Base-by-base conservation (phyloP, 2,329 filamentous ascomycete species). In the Botrytis squamosa region DNA sequence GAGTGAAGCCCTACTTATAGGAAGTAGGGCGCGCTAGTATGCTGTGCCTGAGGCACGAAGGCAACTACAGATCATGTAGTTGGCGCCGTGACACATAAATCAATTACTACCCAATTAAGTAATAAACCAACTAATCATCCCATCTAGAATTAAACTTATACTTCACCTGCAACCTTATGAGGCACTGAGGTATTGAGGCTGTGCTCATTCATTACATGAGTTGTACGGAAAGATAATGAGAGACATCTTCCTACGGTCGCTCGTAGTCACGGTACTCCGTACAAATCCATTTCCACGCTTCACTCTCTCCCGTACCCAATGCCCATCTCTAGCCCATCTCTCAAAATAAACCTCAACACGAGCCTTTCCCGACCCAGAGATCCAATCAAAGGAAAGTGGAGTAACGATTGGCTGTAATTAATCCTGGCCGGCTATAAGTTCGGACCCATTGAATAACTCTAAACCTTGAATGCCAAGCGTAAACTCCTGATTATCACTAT, bases 381-480 rank as follows among this genome's bases (percentile, higher is more conserved):
- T 29, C 44, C 65, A 68, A 49, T 33, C 44, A 46, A 12, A 10
- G 2, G 2, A 40, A 12, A 25, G 29, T 20, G 16, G 46, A 36
- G 25, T 22, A 1, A n/a, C 12, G 25, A 9, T 42, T 63, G 25
- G 38, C 16, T 5, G 44, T 14, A 14, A 1, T 18, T 2, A 29
- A 7, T 29, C 42, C n/a, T 55, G 12, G 29, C 3, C 4, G 1
- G 1, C 1, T n/a, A 12, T 33, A 33, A 46, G 40, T 29, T 44
- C 42, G 16, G 38, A 46, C n/a, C 42, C 44, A 52, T 25, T 36
- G 44, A 70, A 29, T 59, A 60, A 70, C n/a, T 70, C 29, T 62
- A 70, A 64, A 60, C 67, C 67, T 70, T 70, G 55, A 70, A 12
- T 46, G 52, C 67, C 67, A 70, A 70, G 67, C 49, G 16, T 25